phyloP scores from a whole-genome alignment of 352 stramenopile species.

The Phytophthora litchii region DNA sequence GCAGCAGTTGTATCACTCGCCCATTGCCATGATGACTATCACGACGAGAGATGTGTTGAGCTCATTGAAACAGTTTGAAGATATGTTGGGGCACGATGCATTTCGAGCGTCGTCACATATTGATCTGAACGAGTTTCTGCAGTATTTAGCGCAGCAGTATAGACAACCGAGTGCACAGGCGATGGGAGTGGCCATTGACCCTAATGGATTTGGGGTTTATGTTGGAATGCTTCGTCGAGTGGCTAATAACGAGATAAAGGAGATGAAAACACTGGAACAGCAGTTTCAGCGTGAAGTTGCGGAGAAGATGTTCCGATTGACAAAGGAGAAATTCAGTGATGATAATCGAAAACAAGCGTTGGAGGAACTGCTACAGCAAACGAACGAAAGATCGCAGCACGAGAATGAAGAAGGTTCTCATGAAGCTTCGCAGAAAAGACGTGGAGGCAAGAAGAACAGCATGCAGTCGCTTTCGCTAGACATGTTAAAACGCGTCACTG shows the following conservation, averaged over 20 bases:
- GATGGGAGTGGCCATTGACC: constrained; percentile 73
- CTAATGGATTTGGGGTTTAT: constrained; percentile 72
- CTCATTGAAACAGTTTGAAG: constrained; percentile 71
- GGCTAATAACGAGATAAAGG: constrained; percentile 76
- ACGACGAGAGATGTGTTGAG: constrained; percentile 74
- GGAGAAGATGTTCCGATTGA: constrained; percentile 81
- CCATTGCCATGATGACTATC: constrained; percentile 52
- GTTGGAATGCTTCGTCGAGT: constrained; percentile 80
- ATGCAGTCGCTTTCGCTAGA: constrained; percentile 78
- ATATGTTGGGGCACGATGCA: constrained; percentile 63
- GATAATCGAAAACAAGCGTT: constrained; percentile 81
- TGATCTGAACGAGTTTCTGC: constrained; percentile 72
- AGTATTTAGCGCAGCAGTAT: constrained; percentile 76
- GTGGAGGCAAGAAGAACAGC: constrained; percentile 25
- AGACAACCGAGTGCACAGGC: constrained; percentile 59
- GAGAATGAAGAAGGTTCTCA: constrained; percentile 16
- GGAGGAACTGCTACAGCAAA: constrained; percentile 58
- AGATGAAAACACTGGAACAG: constrained; percentile 79
- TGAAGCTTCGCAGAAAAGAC: constrained; percentile 17
- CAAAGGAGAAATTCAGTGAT: constrained; percentile 85
- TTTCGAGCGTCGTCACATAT: constrained; percentile 65
- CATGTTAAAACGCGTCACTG: constrained; percentile 81
- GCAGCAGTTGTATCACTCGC: constrained; percentile 64
- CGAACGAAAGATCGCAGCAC: constrained; percentile 20
- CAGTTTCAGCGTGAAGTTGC: constrained; percentile 84